Conservation (phyloP, 2,329 filamentous ascomycete genomes). For the Pyrenochaeta sp. region DNA sequence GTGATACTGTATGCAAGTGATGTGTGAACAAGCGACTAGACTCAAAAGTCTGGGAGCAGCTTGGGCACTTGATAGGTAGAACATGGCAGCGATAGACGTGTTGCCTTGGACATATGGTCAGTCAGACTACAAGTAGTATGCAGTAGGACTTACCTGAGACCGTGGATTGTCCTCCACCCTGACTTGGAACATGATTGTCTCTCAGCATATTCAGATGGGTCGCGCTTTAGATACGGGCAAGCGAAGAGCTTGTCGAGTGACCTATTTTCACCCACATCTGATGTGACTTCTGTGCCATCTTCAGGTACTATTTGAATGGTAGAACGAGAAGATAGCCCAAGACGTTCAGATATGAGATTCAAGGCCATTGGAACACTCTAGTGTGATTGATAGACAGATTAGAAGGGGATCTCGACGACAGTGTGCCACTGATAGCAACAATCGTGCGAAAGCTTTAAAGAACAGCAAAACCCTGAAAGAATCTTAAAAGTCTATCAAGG, state of each 20-base stretch:
- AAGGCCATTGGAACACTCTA: no score
- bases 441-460: no score
- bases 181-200: not conserved
- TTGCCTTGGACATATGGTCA: constrained; percentile 1
- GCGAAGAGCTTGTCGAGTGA: not conserved
- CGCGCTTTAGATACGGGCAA: constrained; percentile 1
- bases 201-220: not conserved
- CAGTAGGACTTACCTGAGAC: not conserved
- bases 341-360: no score
- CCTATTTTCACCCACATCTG: no score
- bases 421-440: no score
- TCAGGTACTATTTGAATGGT: no score
- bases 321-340: no score
- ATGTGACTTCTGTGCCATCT: no score
- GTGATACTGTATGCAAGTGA: not conserved
- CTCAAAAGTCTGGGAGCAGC: not conserved
- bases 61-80: constrained; percentile 1
- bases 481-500: no score
- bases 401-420: no score
- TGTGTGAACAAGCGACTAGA: not conserved
- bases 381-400: no score
- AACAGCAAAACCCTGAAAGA: no score
- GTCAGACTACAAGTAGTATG: not conserved
- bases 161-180: constrained; percentile 1
- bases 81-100: constrained; percentile 2